These are phyloP conservation scores for Neoboletus magnificus DNA, from an alignment of 768 basidiomycete species.

Conservation along the genomic window DNA sequence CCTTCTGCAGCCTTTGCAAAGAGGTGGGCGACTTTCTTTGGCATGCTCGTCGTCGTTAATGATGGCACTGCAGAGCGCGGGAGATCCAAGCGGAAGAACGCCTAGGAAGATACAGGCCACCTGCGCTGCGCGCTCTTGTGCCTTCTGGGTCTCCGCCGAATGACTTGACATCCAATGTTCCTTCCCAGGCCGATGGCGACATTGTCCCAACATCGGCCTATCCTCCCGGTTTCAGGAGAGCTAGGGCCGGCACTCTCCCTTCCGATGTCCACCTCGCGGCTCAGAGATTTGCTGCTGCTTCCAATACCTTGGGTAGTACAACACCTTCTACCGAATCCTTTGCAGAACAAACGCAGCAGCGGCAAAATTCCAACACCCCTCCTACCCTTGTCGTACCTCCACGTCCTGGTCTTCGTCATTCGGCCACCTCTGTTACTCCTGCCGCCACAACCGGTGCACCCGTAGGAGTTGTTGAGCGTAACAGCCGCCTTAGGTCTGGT, in stretches of 20 bases:
- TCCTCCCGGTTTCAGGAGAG: slow-evolving; percentile 86
- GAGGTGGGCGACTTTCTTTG: slow-evolving; percentile 48
- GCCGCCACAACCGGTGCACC: slow-evolving; percentile 42
- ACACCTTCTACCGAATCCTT: slow-evolving; percentile 48
- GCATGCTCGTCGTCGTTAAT: slow-evolving; percentile 18
- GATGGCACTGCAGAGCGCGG: slow-evolving; percentile 55
- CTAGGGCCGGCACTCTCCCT: slow-evolving; percentile 96
- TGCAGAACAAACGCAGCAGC: slow-evolving; percentile 43
- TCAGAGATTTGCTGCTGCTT: slow-evolving; percentile 72
- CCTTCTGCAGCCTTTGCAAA: slow-evolving; percentile 88
- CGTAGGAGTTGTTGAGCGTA: slow-evolving; percentile 49
- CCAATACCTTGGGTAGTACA: slow-evolving; percentile 51
- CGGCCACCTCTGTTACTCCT: slow-evolving; percentile 61
- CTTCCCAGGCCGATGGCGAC: slow-evolving; percentile 55
- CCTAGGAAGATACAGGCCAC: slow-evolving; percentile 72
- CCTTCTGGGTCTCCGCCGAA: slow-evolving; percentile 72
- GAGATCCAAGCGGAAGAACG: slow-evolving; percentile 81
- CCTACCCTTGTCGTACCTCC: slow-evolving; percentile 44
- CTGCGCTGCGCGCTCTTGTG: slow-evolving; percentile 67
- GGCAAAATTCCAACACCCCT: slow-evolving; percentile 35
- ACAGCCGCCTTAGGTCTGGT: slow-evolving; percentile 87
- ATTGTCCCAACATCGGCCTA: slow-evolving; percentile 69
- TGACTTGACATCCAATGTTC: slow-evolving; percentile 57
- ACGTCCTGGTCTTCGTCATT: slow-evolving; percentile 71
- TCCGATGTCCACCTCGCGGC: slow-evolving; percentile 90